Evolutionary conservation across 2,329 filamentous ascomycete species (phyloP).

Genomic region (Arthroderma sp.): DNA sequence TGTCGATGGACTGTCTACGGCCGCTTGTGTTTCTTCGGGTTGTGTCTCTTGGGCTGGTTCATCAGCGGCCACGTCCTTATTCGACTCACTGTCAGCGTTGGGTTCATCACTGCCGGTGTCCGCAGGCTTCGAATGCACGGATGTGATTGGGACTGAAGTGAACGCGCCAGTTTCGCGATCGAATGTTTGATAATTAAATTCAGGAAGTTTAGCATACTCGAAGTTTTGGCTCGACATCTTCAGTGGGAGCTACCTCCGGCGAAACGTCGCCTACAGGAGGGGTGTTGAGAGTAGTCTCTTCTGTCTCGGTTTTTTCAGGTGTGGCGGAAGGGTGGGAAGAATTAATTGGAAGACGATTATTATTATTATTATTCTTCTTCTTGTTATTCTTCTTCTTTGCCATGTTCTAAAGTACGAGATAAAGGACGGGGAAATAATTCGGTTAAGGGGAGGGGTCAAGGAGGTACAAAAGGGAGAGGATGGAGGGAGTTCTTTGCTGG

Average conservation of each 20-base stretch:
- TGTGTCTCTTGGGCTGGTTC: constrained; percentile 9
- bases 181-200: constrained; percentile 31
- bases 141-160: constrained; percentile 24
- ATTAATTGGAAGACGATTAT: constrained; percentile 18
- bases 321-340: constrained; percentile 4
- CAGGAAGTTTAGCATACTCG: constrained; percentile 33
- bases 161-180: constrained; percentile 27
- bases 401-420: constrained; percentile 15
- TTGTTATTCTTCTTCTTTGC: constrained; percentile 21
- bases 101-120: constrained; percentile 26
- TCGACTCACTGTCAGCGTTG: constrained; percentile 21
- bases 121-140: constrained; percentile 20
- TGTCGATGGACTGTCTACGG: not conserved
- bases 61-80: constrained; percentile 17
- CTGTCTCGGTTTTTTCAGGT: constrained; percentile 14
- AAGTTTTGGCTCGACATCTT: constrained; percentile 23
- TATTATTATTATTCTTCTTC: constrained; percentile 21
- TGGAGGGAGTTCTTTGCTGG: constrained; percentile 9
- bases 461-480: constrained; percentile 4
- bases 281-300: constrained; percentile 18
- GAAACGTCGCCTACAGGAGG: constrained; percentile 18
- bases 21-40: not conserved
- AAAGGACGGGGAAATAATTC: not conserved
- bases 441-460: constrained; percentile 3
- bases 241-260: constrained; percentile 18